Evolutionary conservation across 2,329 filamentous ascomycete genomes (phyloP).

Genomic region (Nemania abortiva): DNA sequence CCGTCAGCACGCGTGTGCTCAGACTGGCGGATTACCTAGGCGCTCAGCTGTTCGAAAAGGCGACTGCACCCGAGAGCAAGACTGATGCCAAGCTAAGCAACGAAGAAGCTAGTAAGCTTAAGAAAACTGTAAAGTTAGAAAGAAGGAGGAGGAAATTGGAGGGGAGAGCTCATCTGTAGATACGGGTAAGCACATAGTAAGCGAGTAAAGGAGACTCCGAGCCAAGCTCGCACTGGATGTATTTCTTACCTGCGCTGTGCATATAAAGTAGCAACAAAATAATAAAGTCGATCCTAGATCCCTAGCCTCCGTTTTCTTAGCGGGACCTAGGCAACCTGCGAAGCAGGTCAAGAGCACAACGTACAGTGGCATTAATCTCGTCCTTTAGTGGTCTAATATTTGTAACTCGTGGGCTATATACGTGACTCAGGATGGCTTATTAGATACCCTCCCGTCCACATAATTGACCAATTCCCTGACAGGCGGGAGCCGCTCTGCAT

Average conservation of each 20-base stretch:
- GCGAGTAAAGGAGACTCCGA: not conserved
- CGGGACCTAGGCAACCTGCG: no score
- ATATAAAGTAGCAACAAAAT: not conserved
- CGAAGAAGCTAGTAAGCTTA: slow-evolving; percentile 63
- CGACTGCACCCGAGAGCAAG: slow-evolving; percentile 54
- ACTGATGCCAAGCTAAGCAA: slow-evolving; percentile 60
- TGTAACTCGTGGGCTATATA: no score
- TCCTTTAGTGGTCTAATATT: no score
- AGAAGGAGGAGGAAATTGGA: slow-evolving; percentile 63
- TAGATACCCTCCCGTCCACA: slow-evolving; percentile 60
- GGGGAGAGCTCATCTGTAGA: slow-evolving; percentile 63
- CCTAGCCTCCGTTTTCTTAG: no score
- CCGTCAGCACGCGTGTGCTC: slow-evolving; percentile 85
- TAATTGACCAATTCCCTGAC: slow-evolving; percentile 65
- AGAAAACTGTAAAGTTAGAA: slow-evolving; percentile 59
- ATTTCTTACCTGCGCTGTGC: not conserved
- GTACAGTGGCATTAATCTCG: no score
- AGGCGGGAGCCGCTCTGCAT: slow-evolving; percentile 56
- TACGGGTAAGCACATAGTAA: not conserved
- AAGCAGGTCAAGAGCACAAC: no score
- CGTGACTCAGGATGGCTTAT: slow-evolving; percentile 57
- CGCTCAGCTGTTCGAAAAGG: slow-evolving; percentile 73
- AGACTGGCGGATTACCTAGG: slow-evolving; percentile 81
- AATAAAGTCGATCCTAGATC: not conserved
- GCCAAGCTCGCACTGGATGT: not conserved